These are phyloP conservation scores for Melanopsichium pennsylvanicum DNA, from an alignment of 1,284 basidiomycete genomes.

Conservation along the genomic window DNA sequence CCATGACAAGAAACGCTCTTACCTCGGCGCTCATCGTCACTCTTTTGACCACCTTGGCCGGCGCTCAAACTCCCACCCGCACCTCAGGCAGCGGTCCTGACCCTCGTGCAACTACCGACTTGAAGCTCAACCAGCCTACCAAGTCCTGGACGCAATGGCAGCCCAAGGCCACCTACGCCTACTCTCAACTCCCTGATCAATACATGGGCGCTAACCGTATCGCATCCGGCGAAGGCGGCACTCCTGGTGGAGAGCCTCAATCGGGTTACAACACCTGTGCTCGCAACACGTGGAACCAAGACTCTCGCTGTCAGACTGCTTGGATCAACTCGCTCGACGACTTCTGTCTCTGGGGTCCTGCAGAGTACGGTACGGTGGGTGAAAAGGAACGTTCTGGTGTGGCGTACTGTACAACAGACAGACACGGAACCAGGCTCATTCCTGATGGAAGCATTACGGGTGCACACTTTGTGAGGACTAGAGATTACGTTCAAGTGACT, in stretches of 20 bases:
- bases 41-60: constrained; percentile 5
- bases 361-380: constrained; percentile 46
- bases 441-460: constrained; percentile 59
- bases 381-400: constrained; percentile 57
- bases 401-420: constrained; percentile 61
- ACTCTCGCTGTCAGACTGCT: constrained; percentile 58
- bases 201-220: constrained; percentile 56
- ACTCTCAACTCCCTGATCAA: constrained; percentile 47
- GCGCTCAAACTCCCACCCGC: constrained; percentile 16
- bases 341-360: constrained; percentile 61
- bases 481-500: constrained; percentile 60
- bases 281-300: constrained; percentile 45
- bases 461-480: constrained; percentile 61
- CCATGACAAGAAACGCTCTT: constrained; percentile 27
- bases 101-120: constrained; percentile 35
- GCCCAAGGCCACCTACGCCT: constrained; percentile 54
- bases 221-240: constrained; percentile 30
- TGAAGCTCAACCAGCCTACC: constrained; percentile 48
- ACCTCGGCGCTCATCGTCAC: constrained; percentile 14
- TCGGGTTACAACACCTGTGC: constrained; percentile 55
- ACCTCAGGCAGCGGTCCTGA: constrained; percentile 27
- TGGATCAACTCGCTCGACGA: constrained; percentile 60
- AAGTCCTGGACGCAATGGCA: constrained; percentile 57
- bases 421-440: constrained; percentile 61
- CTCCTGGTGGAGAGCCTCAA: constrained; percentile 41